phyloP scores from a whole-genome alignment of 2,329 filamentous ascomycete genomes.

The Dactylonectria macrodidyma region DNA sequence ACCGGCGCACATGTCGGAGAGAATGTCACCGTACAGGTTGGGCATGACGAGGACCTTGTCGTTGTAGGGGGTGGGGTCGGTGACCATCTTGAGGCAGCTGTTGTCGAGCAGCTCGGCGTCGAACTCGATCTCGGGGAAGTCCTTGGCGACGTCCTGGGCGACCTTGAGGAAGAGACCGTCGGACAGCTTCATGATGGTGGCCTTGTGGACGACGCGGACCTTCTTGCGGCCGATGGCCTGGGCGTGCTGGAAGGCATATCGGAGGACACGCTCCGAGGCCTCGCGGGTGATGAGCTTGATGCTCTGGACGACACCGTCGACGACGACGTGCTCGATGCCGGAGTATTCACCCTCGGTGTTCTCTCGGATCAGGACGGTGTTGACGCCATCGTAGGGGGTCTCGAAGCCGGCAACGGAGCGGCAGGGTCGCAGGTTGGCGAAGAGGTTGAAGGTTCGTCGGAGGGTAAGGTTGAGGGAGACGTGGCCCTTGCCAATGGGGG shows the following conservation, averaged over 20 bases:
- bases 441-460: slow-evolving; percentile 99
- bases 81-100: slow-evolving; percentile 98
- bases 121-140: slow-evolving; percentile 96
- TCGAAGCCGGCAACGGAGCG: slow-evolving; percentile 97
- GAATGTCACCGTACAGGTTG: slow-evolving; percentile 99
- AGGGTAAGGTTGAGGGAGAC: slow-evolving; percentile 99
- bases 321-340: slow-evolving; percentile 97
- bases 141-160: slow-evolving; percentile 88
- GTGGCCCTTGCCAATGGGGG: slow-evolving; percentile 97
- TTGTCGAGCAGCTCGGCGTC: slow-evolving; percentile 99
- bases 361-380: slow-evolving; percentile 98
- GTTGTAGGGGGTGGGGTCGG: slow-evolving; percentile 96
- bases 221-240: slow-evolving; percentile 94
- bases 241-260: slow-evolving; percentile 98
- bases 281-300: slow-evolving; percentile 99
- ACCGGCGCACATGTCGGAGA: slow-evolving; percentile 99
- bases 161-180: slow-evolving; percentile 97
- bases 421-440: slow-evolving; percentile 98
- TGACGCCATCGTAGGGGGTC: slow-evolving; percentile 97
- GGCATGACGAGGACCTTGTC: slow-evolving; percentile 99
- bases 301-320: slow-evolving; percentile 97
- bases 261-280: slow-evolving; percentile 94
- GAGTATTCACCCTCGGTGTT: slow-evolving; percentile 99
- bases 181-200: slow-evolving; percentile 99
- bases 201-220: slow-evolving; percentile 99